phyloP scores from a whole-genome alignment of 1,284 basidiomycete genomes.

The Ganoderma sinense region DNA sequence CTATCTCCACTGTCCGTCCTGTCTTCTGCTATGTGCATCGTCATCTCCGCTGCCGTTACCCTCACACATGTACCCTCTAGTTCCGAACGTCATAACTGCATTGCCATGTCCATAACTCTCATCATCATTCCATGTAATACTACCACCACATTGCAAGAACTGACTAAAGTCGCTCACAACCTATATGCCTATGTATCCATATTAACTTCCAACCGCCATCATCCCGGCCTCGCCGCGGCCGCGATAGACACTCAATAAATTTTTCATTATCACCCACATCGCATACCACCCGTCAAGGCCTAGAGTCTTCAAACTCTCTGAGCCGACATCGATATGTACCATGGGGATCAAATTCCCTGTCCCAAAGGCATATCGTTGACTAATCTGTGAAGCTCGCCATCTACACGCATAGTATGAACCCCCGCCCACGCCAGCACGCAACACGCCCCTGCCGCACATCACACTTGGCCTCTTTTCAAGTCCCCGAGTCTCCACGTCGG shows the following conservation, averaged over 20 bases:
- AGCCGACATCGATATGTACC: neutral
- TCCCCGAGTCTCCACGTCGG: neutral
- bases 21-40: neutral
- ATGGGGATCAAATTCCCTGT: neutral
- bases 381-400: neutral
- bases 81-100: neutral
- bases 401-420: neutral
- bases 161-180: neutral
- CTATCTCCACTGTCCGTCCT: neutral
- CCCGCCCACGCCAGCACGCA: neutral
- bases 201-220: neutral
- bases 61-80: neutral
- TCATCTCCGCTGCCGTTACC: neutral
- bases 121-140: neutral
- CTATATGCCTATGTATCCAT: neutral
- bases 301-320: neutral
- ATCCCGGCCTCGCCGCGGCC: neutral
- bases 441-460: neutral
- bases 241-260: neutral
- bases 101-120: neutral
- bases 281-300: neutral
- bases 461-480: neutral
- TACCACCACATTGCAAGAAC: neutral
- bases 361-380: neutral
- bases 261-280: neutral